Percentiles rank a stretch among this genome's conserved stretches.
Evolutionary conservation across 2,329 filamentous ascomycete genomes (phyloP).

Genomic region (Ilyonectria destructans): DNA sequence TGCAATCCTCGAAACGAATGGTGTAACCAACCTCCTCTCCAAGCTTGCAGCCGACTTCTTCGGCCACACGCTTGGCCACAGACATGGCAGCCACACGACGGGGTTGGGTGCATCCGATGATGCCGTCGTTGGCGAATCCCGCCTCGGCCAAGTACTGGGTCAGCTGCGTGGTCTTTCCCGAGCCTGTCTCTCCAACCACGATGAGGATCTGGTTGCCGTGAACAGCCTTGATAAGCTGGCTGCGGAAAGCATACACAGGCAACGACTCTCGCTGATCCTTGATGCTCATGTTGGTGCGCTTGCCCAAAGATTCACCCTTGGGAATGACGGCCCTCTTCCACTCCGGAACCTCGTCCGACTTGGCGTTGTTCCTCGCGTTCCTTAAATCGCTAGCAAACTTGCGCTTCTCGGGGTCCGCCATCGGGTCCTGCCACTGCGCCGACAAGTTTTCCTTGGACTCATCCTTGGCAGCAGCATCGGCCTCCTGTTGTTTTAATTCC

Average conservation of each 20-base stretch:
- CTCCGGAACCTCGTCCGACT: constrained; percentile 83
- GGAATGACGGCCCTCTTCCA: constrained; percentile 91
- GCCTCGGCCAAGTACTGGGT: constrained; percentile 96
- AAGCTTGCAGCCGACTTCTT: constrained; percentile 93
- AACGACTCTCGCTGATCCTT: constrained; percentile 94
- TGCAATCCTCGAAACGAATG: constrained; percentile 97
- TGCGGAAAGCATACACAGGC: constrained; percentile 91
- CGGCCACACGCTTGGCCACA: constrained; percentile 95
- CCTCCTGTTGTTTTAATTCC: constrained; percentile 91
- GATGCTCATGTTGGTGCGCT: constrained; percentile 91
- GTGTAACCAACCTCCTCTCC: constrained; percentile 97
- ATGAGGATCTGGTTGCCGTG: constrained; percentile 92
- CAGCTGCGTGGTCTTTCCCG: constrained; percentile 96
- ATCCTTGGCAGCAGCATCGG: constrained; percentile 81
- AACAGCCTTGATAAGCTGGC: constrained; percentile 90
- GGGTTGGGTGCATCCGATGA: constrained; percentile 97
- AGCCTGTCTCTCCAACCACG: constrained; percentile 97
- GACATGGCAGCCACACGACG: constrained; percentile 98
- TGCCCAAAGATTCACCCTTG: constrained; percentile 86
- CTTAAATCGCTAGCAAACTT: constrained; percentile 93
- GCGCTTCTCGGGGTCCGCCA: constrained; percentile 87
- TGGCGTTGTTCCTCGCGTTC: constrained; percentile 73
- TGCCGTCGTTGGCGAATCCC: constrained; percentile 88
- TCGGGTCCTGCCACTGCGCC: constrained; percentile 96
- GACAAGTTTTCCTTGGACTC: constrained; percentile 87